Conservation (phyloP, 2,329 filamentous ascomycete genomes). For the Neospermospora avenae region DNA sequence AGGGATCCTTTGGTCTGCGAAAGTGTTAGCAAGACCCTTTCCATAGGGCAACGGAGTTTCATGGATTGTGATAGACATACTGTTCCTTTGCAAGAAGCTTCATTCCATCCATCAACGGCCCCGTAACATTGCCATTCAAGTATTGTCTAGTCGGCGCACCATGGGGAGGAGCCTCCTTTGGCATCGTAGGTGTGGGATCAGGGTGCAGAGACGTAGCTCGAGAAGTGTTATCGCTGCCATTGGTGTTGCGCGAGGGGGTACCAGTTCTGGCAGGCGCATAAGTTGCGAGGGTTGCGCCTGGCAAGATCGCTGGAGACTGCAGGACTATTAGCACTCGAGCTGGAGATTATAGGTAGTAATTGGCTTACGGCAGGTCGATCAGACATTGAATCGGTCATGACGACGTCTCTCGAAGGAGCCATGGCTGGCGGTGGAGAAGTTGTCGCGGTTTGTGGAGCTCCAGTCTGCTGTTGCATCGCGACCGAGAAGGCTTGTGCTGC, state of each 20-base stretch:
- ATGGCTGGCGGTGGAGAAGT: slow-evolving; percentile 15
- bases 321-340: slow-evolving; percentile 11
- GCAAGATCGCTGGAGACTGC: slow-evolving; percentile 27
- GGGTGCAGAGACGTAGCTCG: slow-evolving; percentile 56
- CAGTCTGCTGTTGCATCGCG: slow-evolving; percentile 29
- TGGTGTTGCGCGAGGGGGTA: slow-evolving; percentile 44
- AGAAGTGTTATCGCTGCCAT: slow-evolving; percentile 43
- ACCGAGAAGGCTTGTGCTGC: slow-evolving; percentile 30
- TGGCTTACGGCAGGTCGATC: slow-evolving; percentile 26
- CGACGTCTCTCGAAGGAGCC: slow-evolving; percentile 24
- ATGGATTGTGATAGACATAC: slow-evolving; percentile 45
- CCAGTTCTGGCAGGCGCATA: slow-evolving; percentile 41
- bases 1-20: slow-evolving; percentile 61
- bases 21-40: slow-evolving; percentile 6
- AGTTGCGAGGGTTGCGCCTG: slow-evolving; percentile 25
- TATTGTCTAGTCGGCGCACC: slow-evolving; percentile 69
- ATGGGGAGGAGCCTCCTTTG: slow-evolving; percentile 57
- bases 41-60: slow-evolving; percentile 3
- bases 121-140: slow-evolving; percentile 68
- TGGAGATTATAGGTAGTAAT: not conserved
- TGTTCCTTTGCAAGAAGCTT: slow-evolving; percentile 68
- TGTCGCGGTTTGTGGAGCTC: slow-evolving; percentile 15
- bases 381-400: slow-evolving; percentile 31
- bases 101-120: slow-evolving; percentile 69
- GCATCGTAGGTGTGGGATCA: slow-evolving; percentile 50